Conservation (phyloP, 306 rosid genomes). For the Pyrus betulifolia region DNA sequence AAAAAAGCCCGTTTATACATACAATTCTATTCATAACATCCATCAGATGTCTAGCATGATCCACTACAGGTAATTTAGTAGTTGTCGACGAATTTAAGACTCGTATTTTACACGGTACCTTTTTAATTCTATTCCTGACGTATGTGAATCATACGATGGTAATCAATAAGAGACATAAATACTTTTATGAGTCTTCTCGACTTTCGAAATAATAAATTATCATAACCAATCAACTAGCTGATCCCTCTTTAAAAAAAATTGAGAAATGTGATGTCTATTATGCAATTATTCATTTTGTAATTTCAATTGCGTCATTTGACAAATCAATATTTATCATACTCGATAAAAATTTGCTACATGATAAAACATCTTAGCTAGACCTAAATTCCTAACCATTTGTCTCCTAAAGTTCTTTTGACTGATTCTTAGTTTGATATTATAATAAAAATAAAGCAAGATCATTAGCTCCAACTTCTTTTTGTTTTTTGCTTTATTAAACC, state of each 20-base stretch:
- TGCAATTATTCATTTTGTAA: not conserved
- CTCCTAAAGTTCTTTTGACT: slow-evolving; percentile 12
- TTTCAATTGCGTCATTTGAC: not conserved
- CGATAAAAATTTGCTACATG: not conserved
- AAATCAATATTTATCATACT: too few relatives aligned
- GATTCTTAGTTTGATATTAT: slow-evolving; percentile 1
- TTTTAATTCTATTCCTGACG: fast-evolving
- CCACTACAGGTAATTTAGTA: too few relatives aligned
- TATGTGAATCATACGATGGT: too few relatives aligned
- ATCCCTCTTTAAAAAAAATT: too few relatives aligned
- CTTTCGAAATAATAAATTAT: fast-evolving
- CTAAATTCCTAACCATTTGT: slow-evolving; percentile 25
- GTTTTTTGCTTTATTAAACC: slow-evolving; percentile 13
- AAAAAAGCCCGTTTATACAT: not conserved
- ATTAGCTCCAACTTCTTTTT: not conserved
- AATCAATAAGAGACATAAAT: too few relatives aligned
- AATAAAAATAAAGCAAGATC: not conserved
- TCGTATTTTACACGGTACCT: too few relatives aligned
- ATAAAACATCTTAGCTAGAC: not conserved
- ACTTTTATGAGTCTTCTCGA: too few relatives aligned
- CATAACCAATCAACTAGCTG: too few relatives aligned
- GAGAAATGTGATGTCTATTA: too few relatives aligned
- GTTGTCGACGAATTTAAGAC: too few relatives aligned
- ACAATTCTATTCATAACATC: not conserved
- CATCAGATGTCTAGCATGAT: not conserved